Base-by-base conservation (phyloP, 768 basidiomycete species). In the Galerina marginata region DNA sequence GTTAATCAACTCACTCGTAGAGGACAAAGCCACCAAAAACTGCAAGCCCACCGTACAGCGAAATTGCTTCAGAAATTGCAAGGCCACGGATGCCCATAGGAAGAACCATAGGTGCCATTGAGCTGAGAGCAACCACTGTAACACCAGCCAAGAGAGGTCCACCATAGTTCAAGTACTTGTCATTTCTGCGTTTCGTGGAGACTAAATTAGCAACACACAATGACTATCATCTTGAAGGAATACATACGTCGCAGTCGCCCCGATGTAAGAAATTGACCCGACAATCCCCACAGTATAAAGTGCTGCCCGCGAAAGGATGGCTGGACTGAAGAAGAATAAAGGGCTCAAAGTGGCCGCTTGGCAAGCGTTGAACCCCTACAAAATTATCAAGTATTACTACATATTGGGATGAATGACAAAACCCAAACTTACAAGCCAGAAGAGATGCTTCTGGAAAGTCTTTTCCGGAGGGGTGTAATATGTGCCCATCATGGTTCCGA, bases 141-240 rank as follows among this genome's bases (percentile, higher is more conserved):
- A 96, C 86, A 58, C 94, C 94, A 14, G 93, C 94, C 29, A 96
- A 82, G 45, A 96, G 86, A 4, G 93, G 93, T 9, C 92, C 93
- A 33, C 93, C 94, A 77, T 93, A 84, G 72, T 91, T 89, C 39
- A 96, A 76, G 71, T 91, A 96, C 70, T 87, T 89, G 74, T 95
- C 93, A 67, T 86, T 92, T 60, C 84, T 84, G 59, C 29, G 37
- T 20, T 49, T 26, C 37, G 48, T 45, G 25, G 16, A 9, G 2
- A 5, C 12, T 36, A 38, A 43, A 23, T 14, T 26, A 14, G 56
- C 48, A 9, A 26, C n/a, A 33, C 29, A 33, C 5, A 33, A 33
- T 33, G 29, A 7, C 29, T 4, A 33, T 7, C 29, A 33, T 33
- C 29, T 5, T 33, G 29, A 33, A 7, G 29, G 29, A 5, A 33